phyloP scores from a whole-genome alignment of 2,329 filamentous ascomycete genomes.

The Pezicula neosporulosa region DNA sequence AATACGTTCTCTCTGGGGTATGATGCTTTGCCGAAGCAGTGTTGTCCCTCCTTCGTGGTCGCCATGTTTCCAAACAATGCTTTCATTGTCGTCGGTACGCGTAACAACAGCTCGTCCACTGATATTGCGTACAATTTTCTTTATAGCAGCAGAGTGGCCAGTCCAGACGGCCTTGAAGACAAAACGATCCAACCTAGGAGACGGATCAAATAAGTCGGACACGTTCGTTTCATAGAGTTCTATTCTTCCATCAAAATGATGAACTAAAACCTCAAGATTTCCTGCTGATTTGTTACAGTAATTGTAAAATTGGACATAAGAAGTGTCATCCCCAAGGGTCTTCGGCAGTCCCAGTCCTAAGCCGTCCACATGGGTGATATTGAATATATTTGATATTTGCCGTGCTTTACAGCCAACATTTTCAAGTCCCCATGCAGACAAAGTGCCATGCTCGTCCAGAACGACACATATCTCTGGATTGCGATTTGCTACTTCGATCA shows the following conservation, averaged over 20 bases:
- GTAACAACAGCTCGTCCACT: conserved; percentile 79
- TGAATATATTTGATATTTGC: conserved; percentile 71
- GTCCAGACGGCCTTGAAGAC: conserved; percentile 69
- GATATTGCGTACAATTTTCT: conserved; percentile 83
- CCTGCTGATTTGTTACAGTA: conserved; percentile 67
- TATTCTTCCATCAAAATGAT: conserved; percentile 82
- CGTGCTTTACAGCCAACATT: conserved; percentile 72
- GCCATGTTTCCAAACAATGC: conserved; percentile 77
- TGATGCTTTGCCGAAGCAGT: conserved; percentile 63
- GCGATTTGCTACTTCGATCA: conserved; percentile 81
- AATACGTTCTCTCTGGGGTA: conserved; percentile 67
- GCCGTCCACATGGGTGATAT: conserved; percentile 73
- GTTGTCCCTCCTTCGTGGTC: conserved; percentile 45
- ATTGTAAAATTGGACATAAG: conserved; percentile 65
- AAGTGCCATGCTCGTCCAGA: conserved; percentile 76
- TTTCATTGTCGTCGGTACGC: conserved; percentile 73
- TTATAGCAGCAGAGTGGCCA: conserved; percentile 76
- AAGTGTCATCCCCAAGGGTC: conserved; percentile 11
- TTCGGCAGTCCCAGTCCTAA: conserved; percentile 39
- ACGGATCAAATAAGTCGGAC: conserved; percentile 76
- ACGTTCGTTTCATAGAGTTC: conserved; percentile 78
- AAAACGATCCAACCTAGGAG: conserved; percentile 56
- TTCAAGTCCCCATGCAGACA: conserved; percentile 92
- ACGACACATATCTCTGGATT: conserved; percentile 85
- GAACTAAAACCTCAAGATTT: conserved; percentile 69